phyloP scores from a whole-genome alignment of 768 basidiomycete genomes.

The Dacryopinax spathularia region DNA sequence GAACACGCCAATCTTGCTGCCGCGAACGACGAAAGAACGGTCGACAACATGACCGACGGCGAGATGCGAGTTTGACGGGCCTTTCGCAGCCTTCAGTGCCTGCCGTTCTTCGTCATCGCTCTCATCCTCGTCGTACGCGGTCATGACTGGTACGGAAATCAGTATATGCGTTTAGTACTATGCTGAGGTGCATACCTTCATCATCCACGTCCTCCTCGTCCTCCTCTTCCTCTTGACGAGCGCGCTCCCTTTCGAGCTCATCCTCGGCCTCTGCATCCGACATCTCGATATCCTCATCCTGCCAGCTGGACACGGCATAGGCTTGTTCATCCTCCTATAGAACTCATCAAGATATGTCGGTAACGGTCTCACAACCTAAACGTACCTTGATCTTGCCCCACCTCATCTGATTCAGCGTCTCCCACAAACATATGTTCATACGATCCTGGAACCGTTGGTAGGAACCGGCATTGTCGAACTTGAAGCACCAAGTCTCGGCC shows the following conservation, averaged over 20 bases:
- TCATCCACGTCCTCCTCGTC: slow-evolving; percentile 52
- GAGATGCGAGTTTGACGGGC: slow-evolving; percentile 60
- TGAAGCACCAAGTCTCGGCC: slow-evolving; percentile 70
- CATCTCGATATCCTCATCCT: slow-evolving; percentile 81
- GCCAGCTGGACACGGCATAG: slow-evolving; percentile 56
- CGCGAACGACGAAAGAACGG: slow-evolving; percentile 83
- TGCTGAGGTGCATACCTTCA: not conserved
- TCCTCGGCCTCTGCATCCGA: slow-evolving; percentile 55
- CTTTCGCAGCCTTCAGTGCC: slow-evolving; percentile 29
- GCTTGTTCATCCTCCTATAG: slow-evolving; percentile 64
- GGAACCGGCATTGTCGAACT: slow-evolving; percentile 42
- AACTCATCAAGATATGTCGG: not conserved
- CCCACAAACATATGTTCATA: slow-evolving; percentile 67
- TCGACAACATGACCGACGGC: slow-evolving; percentile 93
- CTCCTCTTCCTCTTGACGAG: slow-evolving; percentile 53
- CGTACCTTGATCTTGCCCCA: slow-evolving; percentile 73
- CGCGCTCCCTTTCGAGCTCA: slow-evolving; percentile 20
- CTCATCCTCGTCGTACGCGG: slow-evolving; percentile 20
- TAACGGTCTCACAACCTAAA: not conserved
- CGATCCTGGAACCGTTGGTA: slow-evolving; percentile 46
- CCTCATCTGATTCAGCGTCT: slow-evolving; percentile 52
- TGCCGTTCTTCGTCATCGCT: slow-evolving; percentile 25
- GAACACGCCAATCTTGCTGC: slow-evolving; percentile 84
- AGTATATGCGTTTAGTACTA: not conserved
- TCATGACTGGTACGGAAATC: not conserved